Percentiles rank a stretch among this genome's conserved stretches.
Evolutionary conservation across 257 asterid species (phyloP).

Genomic region (Galeopsis tetrahit): DNA sequence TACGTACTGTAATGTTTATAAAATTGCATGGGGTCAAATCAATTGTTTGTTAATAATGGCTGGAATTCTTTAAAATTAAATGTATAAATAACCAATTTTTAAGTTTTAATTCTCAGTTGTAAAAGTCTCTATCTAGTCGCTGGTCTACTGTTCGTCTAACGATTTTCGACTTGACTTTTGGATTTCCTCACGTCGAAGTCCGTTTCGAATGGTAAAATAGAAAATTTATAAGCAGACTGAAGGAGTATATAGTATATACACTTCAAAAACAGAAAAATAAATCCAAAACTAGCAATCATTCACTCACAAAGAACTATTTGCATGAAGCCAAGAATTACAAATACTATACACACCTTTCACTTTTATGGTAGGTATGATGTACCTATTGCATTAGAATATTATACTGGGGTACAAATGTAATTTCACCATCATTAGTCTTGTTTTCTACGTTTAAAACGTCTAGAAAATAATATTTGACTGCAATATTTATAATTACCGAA

Average conservation of each 20-base stretch:
- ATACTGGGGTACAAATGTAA: background rate
- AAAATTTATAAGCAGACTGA: too few relatives aligned
- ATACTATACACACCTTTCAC: too few relatives aligned
- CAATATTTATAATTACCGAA: background rate
- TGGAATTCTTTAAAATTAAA: background rate
- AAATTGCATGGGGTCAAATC: background rate
- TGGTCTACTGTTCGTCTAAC: too few relatives aligned
- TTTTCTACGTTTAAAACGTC: background rate
- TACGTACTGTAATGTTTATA: background rate
- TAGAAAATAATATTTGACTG: background rate
- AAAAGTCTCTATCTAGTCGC: too few relatives aligned
- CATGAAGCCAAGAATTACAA: background rate
- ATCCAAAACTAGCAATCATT: background rate
- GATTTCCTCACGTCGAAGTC: too few relatives aligned
- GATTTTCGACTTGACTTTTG: too few relatives aligned
- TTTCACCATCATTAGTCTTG: background rate
- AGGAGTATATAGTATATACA: too few relatives aligned
- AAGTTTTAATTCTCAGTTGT: too few relatives aligned
- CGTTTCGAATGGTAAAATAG: too few relatives aligned
- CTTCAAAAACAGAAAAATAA: background rate
- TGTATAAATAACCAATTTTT: conserved; percentile 1
- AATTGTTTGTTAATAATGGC: conserved; percentile 5
- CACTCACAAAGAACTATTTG: background rate
- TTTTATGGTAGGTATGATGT: background rate
- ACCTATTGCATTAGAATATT: background rate